Evolutionary conservation across 129 eudicot genomes (phyloP).

Genomic region (Flaveria brownii): DNA sequence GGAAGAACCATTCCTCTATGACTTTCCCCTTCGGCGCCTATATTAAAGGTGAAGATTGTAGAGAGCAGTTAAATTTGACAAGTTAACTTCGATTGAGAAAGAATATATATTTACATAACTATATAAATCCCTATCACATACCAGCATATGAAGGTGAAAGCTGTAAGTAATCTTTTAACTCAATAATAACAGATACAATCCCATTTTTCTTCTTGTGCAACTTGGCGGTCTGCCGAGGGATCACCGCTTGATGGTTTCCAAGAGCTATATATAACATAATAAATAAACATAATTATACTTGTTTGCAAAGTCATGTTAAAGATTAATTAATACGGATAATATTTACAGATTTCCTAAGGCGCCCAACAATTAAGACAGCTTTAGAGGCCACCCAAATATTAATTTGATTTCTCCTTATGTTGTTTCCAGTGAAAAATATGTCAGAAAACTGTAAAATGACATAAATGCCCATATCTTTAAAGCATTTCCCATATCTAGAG

Average conservation of each 20-base stretch:
- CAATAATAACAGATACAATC: constrained; percentile 35
- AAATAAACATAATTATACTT: not conserved
- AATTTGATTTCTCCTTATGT: not conserved
- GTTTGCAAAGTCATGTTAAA: not conserved
- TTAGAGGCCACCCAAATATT: not conserved
- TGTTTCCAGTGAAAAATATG: not conserved
- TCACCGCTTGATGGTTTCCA: constrained; percentile 52
- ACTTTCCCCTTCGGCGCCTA: constrained; percentile 32
- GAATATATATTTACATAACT: not conserved
- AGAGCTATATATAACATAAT: constrained; percentile 43
- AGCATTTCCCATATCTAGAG: too few relatives aligned
- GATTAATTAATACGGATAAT: not conserved
- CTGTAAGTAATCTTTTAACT: constrained; percentile 64
- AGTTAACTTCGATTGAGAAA: constrained; percentile 2
- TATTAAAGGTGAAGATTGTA: not conserved
- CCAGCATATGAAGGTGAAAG: constrained; percentile 74
- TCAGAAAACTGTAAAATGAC: not conserved
- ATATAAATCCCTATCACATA: constrained; percentile 23
- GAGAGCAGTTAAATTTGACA: not conserved
- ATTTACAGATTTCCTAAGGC: too few relatives aligned
- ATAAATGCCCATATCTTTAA: too few relatives aligned
- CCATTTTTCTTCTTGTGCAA: constrained; percentile 43
- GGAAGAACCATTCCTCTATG: constrained; percentile 95
- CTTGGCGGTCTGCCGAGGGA: constrained; percentile 33
- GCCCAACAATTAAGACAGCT: not conserved